Percentiles rank a stretch among this genome's conserved stretches.
phyloP scores from a whole-genome alignment of 768 basidiomycete species.

The Tylopilus sp. region DNA sequence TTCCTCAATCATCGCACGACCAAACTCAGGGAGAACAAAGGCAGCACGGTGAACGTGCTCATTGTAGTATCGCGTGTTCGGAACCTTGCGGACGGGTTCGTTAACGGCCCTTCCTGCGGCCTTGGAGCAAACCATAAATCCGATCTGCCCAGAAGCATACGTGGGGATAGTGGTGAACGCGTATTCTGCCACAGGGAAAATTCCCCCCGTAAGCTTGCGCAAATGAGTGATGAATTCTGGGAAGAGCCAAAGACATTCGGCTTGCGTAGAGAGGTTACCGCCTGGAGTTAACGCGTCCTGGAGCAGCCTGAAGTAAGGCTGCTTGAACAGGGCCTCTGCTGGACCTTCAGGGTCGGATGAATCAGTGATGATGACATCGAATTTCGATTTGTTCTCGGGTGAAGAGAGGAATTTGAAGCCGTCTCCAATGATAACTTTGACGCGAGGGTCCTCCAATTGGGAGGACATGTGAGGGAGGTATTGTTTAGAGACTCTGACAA shows the following conservation, averaged over 20 bases:
- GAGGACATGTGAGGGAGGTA: slow-evolving; percentile 93
- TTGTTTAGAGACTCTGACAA: slow-evolving; percentile 89
- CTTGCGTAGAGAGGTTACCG: slow-evolving; percentile 93
- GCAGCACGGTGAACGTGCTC: slow-evolving; percentile 72
- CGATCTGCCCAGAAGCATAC: slow-evolving; percentile 96
- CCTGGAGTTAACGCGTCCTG: slow-evolving; percentile 86
- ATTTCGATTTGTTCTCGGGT: slow-evolving; percentile 69
- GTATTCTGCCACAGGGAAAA: slow-evolving; percentile 85
- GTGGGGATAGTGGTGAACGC: slow-evolving; percentile 96
- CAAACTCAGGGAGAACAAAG: slow-evolving; percentile 91
- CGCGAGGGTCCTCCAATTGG: slow-evolving; percentile 74
- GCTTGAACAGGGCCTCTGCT: slow-evolving; percentile 90
- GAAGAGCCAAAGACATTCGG: slow-evolving; percentile 93
- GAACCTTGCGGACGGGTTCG: slow-evolving; percentile 69
- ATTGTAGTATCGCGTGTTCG: slow-evolving; percentile 81
- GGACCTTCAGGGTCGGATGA: slow-evolving; percentile 98
- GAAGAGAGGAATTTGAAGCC: slow-evolving; percentile 91
- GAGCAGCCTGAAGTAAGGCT: slow-evolving; percentile 94
- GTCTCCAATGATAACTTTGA: slow-evolving; percentile 85
- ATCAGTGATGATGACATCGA: slow-evolving; percentile 98
- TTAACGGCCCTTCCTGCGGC: slow-evolving; percentile 65
- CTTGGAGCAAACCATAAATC: slow-evolving; percentile 88
- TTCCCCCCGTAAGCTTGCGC: slow-evolving; percentile 55
- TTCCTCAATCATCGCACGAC: slow-evolving; percentile 67
- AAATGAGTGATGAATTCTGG: slow-evolving; percentile 80